Base-by-base conservation (phyloP, 2,329 filamentous ascomycete species). In the Trichoderma semiorbis region DNA sequence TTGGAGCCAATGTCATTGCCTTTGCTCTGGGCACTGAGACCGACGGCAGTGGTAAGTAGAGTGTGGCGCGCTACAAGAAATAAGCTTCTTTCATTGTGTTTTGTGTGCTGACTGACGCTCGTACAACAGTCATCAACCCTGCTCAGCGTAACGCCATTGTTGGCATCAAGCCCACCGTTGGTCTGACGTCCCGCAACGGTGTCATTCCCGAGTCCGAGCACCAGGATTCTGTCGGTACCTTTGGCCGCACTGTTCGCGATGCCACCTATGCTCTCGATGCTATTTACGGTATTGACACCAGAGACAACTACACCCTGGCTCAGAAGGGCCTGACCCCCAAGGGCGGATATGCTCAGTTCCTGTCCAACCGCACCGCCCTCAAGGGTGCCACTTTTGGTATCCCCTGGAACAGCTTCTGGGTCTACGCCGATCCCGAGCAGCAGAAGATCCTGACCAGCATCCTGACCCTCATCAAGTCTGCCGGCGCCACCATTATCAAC, bases 91-190 rank as follows among this genome's bases (percentile, higher is more conserved):
- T 62, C 11, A 16, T 36, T 34, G 32, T 57, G 7, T n/a, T 24
- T 50, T 34, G 47, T 0, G 32, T 47, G 58, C 58, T 70, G 43
- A 62, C 50, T 8, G 3, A n/a, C 39, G n/a, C 16, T 16, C 28
- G 26, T 43, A 6, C 7, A 8, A 30, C 28, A 83, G 85, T 94
- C 18, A 93, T 93, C 77, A 90, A 89, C 78, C 92, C 92, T 0
- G 91, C 92, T 1, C 87, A 91, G 78, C 83, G 90, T 5, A 93
- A 92, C 77, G 86, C 85, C 2, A 78, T 94, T 2, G 91, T 94
- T 2, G 92, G 92, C 3, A 87, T 94, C 78, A 94, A 94, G 80
- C 91, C 92, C 1, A 94, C 91, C 1, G 90, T 94, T 7, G 92
- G 92, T 0, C 79, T 93, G 65, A 93, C 91, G 0, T 93, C 91